phyloP scores from a whole-genome alignment of 495 filamentous ascomycete species.

The Trichoderma gamsii region DNA sequence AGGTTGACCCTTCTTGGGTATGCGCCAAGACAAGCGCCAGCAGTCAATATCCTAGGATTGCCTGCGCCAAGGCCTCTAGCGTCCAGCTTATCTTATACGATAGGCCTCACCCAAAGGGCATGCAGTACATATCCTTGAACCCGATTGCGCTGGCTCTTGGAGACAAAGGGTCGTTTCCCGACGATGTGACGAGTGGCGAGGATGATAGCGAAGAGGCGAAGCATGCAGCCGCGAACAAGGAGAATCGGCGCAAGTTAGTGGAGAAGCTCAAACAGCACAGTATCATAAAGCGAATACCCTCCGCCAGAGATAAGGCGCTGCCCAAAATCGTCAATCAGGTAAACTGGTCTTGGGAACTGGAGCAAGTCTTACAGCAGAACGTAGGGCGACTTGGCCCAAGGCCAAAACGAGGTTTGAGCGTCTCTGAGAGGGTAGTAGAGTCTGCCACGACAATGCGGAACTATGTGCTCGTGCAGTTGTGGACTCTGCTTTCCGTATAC shows the following conservation, averaged over 20 bases:
- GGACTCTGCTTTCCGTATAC: slow-evolving; percentile 67
- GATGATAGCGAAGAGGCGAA: slow-evolving; percentile 48
- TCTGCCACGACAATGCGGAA: slow-evolving; percentile 82
- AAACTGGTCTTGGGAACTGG: slow-evolving; percentile 90
- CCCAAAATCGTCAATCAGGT: slow-evolving; percentile 85
- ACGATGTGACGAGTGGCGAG: slow-evolving; percentile 39
- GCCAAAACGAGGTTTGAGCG: slow-evolving; percentile 77
- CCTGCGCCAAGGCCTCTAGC: slow-evolving; percentile 59
- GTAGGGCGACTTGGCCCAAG: slow-evolving; percentile 73
- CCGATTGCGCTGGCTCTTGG: slow-evolving; percentile 84
- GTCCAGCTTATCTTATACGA: slow-evolving; percentile 88
- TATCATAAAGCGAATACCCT: slow-evolving; percentile 65
- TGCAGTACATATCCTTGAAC: slow-evolving; percentile 93
- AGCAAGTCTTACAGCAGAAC: slow-evolving; percentile 78
- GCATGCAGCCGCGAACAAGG: slow-evolving; percentile 46
- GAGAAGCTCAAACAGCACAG: slow-evolving; percentile 88
- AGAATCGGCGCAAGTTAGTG: slow-evolving; percentile 57
- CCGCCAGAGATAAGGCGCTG: slow-evolving; percentile 76
- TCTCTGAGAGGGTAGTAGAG: slow-evolving; percentile 91
- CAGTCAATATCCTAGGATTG: slow-evolving; percentile 60
- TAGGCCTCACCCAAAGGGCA: slow-evolving; percentile 73
- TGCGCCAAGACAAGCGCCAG: slow-evolving; percentile 55
- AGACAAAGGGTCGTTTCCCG: slow-evolving; percentile 37
- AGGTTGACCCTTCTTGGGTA: slow-evolving; percentile 65
- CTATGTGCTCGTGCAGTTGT: slow-evolving; percentile 59